Evolutionary conservation across 164 flowering plant genomes (phyloP).

Genomic region (Vitis rupestris): DNA sequence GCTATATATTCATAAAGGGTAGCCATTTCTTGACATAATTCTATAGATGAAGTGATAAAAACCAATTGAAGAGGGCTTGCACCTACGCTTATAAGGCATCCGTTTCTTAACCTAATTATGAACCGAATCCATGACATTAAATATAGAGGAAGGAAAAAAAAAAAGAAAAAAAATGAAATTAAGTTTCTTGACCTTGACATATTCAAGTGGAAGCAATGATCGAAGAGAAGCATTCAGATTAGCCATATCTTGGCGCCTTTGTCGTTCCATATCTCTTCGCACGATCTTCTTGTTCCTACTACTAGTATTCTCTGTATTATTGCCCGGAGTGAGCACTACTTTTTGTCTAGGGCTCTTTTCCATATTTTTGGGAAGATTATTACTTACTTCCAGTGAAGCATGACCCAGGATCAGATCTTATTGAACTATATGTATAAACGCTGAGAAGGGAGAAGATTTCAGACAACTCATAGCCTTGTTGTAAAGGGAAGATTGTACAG

Average conservation of each 20-base stretch:
- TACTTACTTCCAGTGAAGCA: not conserved
- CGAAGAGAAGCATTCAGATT: not conserved
- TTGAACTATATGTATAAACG: constrained; percentile 7
- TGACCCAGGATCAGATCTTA: constrained; percentile 7
- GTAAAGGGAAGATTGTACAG: constrained; percentile 12
- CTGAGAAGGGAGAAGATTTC: constrained; percentile 7
- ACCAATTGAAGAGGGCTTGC: too few relatives aligned
- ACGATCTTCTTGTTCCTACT: not conserved
- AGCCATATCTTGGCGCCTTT: not conserved
- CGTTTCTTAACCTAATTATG: too few relatives aligned
- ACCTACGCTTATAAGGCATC: too few relatives aligned
- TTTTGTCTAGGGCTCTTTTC: constrained; percentile 4
- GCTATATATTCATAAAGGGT: too few relatives aligned
- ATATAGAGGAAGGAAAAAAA: too few relatives aligned
- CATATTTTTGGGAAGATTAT: not conserved
- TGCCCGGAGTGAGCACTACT: not conserved
- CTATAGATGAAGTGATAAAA: too few relatives aligned
- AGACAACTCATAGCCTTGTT: constrained; percentile 20
- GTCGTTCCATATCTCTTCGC: not conserved
- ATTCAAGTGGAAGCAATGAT: not conserved
- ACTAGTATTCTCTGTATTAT: not conserved
- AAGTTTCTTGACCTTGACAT: not conserved
- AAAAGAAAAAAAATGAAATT: too few relatives aligned
- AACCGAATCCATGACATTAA: too few relatives aligned
- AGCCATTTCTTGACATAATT: too few relatives aligned